Base-by-base conservation (phyloP, 176 grass and related monocot species). In the Oryza meridionalis region DNA sequence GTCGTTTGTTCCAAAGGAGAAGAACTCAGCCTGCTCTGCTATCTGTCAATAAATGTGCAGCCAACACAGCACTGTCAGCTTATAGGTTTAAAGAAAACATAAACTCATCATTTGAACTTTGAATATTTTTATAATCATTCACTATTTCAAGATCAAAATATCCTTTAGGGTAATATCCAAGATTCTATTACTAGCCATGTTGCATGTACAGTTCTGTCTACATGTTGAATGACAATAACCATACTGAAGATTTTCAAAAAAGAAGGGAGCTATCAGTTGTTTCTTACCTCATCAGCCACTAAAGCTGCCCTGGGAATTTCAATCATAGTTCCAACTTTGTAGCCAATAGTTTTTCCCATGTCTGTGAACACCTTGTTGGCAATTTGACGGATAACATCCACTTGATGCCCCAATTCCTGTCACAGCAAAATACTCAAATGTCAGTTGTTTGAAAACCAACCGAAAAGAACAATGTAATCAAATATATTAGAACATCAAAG, bases 311-410 rank as follows among this genome's bases (percentile, higher is more conserved):
- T 89, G 16, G 97, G 97, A 86, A 99, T 91, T 90, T 99, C 97
- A 89, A 99, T 99, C 97, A 99, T 99, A 15, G 97, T 99, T 64
- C 97, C 97, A 79, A 99, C 45, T 88, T 94, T 99, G 78, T 99
- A 99, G 19, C 3, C 51, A 72, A 99, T 55, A 11, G 88, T 90
- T 88, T 74, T 94, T 15, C 88, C 91, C 84, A 55, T 70, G 31
- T 61, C 37, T 25, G 82, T 43, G 65, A 99, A 99, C 77, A 99
- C 91, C 83, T 86, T 86, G 2, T 94, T 73, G 11, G 91, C 97
- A 58, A 88, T 49, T 73, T 82, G 69, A 70, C 91, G 73, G 85
- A 99, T 96, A 87, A 99, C 75, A 78, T 51, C 33, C 88, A 84
- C 88, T 91, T 99, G 97, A 85, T 99, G 77, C 9, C 90, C 91